Evolutionary conservation across 257 asterid genomes (phyloP).

Genomic region (Solanum dulcamara): DNA sequence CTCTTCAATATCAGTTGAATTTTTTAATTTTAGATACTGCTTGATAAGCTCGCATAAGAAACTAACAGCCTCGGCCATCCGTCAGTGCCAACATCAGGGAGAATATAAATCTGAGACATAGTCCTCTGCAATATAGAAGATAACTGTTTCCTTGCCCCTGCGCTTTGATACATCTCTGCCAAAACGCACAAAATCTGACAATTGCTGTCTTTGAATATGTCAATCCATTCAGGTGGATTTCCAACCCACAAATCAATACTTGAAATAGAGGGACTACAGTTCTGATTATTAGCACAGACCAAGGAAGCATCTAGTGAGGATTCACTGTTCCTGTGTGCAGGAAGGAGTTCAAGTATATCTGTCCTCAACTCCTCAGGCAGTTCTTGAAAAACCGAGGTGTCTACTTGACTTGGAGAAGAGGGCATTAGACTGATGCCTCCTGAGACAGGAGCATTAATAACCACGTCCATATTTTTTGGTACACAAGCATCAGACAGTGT

Average conservation of each 20-base stretch:
- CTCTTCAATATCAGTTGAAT: slow-evolving; percentile 80
- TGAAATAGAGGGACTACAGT: slow-evolving; percentile 14
- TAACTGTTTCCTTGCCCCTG: slow-evolving; percentile 33
- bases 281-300: slow-evolving; percentile 18
- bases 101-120: slow-evolving; percentile 18
- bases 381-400: slow-evolving; percentile 61
- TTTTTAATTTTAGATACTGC: slow-evolving; percentile 55
- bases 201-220: slow-evolving; percentile 37
- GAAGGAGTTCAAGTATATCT: slow-evolving; percentile 66
- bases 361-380: slow-evolving; percentile 76
- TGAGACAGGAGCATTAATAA: slow-evolving; percentile 16
- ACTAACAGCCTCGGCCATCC: slow-evolving; percentile 31
- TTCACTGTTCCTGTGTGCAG: slow-evolving; percentile 49
- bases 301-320: slow-evolving; percentile 21
- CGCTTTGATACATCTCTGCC: slow-evolving; percentile 30
- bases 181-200: slow-evolving; percentile 33
- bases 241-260: slow-evolving; percentile 59
- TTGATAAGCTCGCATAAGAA: slow-evolving; percentile 57
- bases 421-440: slow-evolving; percentile 46
- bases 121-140: slow-evolving; percentile 54
- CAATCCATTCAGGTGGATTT: slow-evolving; percentile 82
- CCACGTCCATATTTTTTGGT: background rate
- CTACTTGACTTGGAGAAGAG: slow-evolving; percentile 84
- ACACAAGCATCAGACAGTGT: slow-evolving; percentile 8
- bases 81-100: slow-evolving; percentile 13